phyloP scores from a whole-genome alignment of 768 basidiomycete genomes.

The Epithele typhae region DNA sequence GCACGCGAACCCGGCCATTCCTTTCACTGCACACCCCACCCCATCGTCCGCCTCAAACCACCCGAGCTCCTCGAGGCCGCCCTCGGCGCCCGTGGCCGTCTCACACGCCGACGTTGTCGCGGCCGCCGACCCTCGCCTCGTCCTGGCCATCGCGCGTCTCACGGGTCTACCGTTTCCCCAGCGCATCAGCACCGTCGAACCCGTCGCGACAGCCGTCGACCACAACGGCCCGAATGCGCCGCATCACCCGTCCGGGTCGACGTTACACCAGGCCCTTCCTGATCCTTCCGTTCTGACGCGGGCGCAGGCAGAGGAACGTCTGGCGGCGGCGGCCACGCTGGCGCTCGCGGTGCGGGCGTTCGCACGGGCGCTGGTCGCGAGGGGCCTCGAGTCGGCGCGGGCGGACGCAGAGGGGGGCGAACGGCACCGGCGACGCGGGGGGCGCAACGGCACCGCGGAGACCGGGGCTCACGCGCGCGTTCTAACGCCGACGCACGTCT shows the following conservation, averaged over 20 bases:
- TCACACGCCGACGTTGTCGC: constrained; percentile 19
- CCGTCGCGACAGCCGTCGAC: too few species aligned
- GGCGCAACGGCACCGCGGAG: constrained; percentile 5
- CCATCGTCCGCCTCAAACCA: too few species aligned
- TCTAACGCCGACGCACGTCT: constrained; percentile 36
- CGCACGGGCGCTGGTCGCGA: constrained; percentile 29
- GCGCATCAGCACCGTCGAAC: neutral
- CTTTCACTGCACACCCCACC: too few species aligned
- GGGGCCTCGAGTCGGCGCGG: constrained; percentile 30
- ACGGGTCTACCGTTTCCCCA: constrained; percentile 1
- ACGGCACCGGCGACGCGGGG: too few species aligned
- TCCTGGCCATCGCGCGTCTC: constrained; percentile 18
- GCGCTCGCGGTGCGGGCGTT: constrained; percentile 29
- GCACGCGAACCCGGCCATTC: too few species aligned
- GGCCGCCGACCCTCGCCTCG: constrained; percentile 24
- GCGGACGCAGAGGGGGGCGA: too few species aligned
- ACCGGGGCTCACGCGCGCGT: constrained; percentile 15
- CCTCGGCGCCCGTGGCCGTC: too few species aligned
- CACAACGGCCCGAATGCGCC: too few species aligned
- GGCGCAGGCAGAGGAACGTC: constrained; percentile 16
- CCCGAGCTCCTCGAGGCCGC: too few species aligned
- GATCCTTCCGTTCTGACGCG: constrained; percentile 4
- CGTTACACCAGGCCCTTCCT: too few species aligned
- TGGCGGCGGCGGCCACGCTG: constrained; percentile 37
- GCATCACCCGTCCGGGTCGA: too few species aligned